phyloP scores from a whole-genome alignment of 306 rosid species.

The Vigna nakashimae region DNA sequence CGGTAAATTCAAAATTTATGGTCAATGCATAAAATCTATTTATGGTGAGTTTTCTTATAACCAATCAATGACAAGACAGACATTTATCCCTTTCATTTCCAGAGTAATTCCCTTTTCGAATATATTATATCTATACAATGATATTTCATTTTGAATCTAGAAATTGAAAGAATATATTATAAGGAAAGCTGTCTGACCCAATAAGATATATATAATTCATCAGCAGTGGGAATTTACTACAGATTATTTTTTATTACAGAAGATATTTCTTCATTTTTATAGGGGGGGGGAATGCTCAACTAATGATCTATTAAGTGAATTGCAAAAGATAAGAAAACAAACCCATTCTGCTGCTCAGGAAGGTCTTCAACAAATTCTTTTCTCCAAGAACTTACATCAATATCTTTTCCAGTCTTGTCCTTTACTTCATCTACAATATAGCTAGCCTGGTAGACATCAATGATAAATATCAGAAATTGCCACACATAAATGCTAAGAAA shows the following conservation, averaged over 20 bases:
- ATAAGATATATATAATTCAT: not conserved
- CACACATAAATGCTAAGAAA: not conserved
- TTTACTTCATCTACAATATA: conserved; percentile 90
- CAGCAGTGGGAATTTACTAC: conserved; percentile 11
- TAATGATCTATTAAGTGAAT: conserved; percentile 18
- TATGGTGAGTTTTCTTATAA: not conserved
- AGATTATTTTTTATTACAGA: conserved; percentile 18
- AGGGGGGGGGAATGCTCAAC: not conserved
- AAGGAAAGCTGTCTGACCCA: conserved; percentile 16
- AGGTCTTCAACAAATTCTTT: conserved; percentile 87
- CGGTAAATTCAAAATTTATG: not conserved
- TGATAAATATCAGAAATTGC: conserved; percentile 40
- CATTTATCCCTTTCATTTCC: no score
- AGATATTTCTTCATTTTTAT: conserved; percentile 9
- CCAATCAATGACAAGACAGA: not conserved
- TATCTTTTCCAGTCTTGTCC: conserved; percentile 82
- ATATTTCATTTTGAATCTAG: conserved; percentile 12
- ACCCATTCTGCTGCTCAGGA: conserved; percentile 94
- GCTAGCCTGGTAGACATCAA: conserved; percentile 64
- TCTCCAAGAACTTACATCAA: conserved; percentile 76
- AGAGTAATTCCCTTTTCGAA: not conserved
- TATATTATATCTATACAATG: conserved; percentile 10
- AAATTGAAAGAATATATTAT: not conserved
- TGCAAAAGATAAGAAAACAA: conserved; percentile 39
- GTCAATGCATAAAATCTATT: conserved; percentile 5